Conservation (phyloP, 75 land plant genomes). For the Isoetes taiwanensis region DNA sequence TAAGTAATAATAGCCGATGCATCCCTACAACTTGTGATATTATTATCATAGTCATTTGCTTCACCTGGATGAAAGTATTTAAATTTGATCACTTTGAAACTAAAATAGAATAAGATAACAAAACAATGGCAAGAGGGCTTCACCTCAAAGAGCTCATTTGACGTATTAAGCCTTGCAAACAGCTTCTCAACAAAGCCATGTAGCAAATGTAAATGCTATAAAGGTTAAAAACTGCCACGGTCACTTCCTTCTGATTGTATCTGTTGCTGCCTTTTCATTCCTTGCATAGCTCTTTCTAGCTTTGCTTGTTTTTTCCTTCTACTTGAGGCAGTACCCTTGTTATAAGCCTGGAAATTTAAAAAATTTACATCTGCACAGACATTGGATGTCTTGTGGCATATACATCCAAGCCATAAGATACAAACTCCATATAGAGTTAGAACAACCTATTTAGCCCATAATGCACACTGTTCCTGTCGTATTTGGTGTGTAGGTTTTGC, state of each 20-base stretch:
- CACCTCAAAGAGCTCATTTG: neutral
- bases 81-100: too few relatives aligned
- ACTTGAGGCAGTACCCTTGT: slow-evolving; percentile 1
- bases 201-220: neutral
- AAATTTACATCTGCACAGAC: too few relatives aligned
- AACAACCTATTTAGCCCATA: too few relatives aligned
- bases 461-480: too few relatives aligned
- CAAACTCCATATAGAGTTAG: too few relatives aligned
- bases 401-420: too few relatives aligned
- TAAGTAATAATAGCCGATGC: neutral
- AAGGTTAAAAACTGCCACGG: neutral
- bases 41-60: neutral
- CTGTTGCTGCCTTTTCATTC: neutral
- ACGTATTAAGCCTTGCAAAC: neutral
- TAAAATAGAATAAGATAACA: too few relatives aligned
- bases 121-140: neutral
- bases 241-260: neutral
- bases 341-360: neutral
- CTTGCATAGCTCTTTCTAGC: neutral
- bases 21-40: slow-evolving; percentile 1
- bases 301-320: neutral
- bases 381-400: too few relatives aligned
- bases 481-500: too few relatives aligned
- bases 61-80: too few relatives aligned
- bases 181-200: slow-evolving; percentile 3